A percentile compares a stretch with the other conserved stretches of the same genome.
These are phyloP conservation scores for Cryphonectria carpinicola DNA, from an alignment of 2,329 filamentous ascomycete genomes.

Conservation along the genomic window DNA sequence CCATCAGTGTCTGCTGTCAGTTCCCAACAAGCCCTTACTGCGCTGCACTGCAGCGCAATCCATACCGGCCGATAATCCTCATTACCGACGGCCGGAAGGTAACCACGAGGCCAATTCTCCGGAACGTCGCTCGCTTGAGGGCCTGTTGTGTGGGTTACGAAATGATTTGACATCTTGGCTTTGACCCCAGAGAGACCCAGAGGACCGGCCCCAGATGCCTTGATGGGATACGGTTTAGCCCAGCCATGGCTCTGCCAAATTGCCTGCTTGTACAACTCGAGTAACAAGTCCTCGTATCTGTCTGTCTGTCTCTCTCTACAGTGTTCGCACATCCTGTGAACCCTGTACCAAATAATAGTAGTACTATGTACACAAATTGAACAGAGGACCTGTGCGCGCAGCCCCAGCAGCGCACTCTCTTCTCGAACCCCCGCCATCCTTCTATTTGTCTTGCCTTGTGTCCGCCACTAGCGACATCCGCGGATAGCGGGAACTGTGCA, in stretches of 20 bases:
- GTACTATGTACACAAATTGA: neutral
- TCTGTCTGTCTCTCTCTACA: neutral
- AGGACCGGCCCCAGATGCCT: conserved; percentile 20
- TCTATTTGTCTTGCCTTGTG: neutral
- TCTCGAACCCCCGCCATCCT: too few relatives aligned
- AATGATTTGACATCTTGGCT: neutral
- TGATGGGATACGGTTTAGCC: conserved; percentile 17
- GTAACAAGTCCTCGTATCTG: neutral
- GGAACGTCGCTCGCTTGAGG: conserved; percentile 4
- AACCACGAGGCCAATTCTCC: conserved; percentile 18
- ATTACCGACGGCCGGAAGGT: conserved; percentile 19
- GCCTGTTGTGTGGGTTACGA: neutral
- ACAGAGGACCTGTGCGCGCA: neutral
- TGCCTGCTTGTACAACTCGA: conserved; percentile 11
- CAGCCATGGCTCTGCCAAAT: conserved; percentile 19
- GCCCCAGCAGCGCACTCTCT: neutral
- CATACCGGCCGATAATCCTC: conserved; percentile 5
- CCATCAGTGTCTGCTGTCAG: conserved; percentile 4
- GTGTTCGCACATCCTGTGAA: neutral
- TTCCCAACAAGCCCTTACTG: neutral
- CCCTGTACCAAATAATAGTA: neutral
- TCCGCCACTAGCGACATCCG: neutral
- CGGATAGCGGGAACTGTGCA: neutral
- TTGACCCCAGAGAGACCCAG: neutral
- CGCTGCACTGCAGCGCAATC: neutral